Percentiles rank a stretch among this genome's conserved stretches.
Conservation (phyloP, 352 stramenopile genomes). For the Pythium brachiatum region DNA sequence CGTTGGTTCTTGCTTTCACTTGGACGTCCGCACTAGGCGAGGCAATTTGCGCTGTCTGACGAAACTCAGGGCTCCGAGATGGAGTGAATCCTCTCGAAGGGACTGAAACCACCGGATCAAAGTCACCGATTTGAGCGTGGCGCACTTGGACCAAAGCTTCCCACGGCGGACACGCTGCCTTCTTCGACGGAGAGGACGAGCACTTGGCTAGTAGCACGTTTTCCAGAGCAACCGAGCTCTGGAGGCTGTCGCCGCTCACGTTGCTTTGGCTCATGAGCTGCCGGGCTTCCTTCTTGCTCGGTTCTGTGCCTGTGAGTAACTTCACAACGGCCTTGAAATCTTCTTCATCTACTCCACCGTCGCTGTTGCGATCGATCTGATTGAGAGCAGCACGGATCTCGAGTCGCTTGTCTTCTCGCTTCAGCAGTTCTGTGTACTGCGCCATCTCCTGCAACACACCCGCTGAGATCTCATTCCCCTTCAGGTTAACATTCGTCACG, state of each 20-base stretch:
- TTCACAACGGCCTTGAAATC: constrained; percentile 80
- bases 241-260: constrained; percentile 40
- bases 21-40: not conserved
- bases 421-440: constrained; percentile 75
- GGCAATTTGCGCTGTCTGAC: not conserved
- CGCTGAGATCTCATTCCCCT: constrained; percentile 73
- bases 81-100: not conserved
- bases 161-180: constrained; percentile 65
- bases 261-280: constrained; percentile 59
- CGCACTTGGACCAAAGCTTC: constrained; percentile 72
- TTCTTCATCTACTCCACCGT: constrained; percentile 64
- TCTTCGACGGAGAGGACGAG: constrained; percentile 66
- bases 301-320: constrained; percentile 62
- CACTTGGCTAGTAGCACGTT: constrained; percentile 75
- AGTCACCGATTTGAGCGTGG: constrained; percentile 42
- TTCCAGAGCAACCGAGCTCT: constrained; percentile 60
- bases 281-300: constrained; percentile 73
- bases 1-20: not conserved
- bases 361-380: constrained; percentile 66
- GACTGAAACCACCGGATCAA: not conserved
- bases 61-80: not conserved
- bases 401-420: constrained; percentile 71
- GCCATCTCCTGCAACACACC: constrained; percentile 58
- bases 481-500: constrained; percentile 71
- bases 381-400: constrained; percentile 69